Percentiles rank a stretch among this genome's conserved stretches.
Evolutionary conservation across 352 stramenopile genomes (phyloP).

Genomic region (Phytophthora capsici): DNA sequence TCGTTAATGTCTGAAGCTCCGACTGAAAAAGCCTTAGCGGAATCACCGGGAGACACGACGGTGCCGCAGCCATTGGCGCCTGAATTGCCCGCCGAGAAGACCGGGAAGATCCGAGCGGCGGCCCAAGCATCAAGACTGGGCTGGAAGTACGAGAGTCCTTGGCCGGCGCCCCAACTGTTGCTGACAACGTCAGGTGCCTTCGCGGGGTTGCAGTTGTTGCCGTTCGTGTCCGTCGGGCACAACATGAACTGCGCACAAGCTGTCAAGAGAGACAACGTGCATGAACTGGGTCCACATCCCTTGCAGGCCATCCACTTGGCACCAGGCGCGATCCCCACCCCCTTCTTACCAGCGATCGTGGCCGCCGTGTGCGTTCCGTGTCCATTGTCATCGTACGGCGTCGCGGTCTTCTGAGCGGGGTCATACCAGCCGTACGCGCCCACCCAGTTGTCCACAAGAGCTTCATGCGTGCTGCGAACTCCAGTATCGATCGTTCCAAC

Average conservation of each 20-base stretch:
- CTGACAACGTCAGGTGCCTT: constrained; percentile 61
- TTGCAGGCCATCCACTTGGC: constrained; percentile 63
- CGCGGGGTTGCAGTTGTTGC: constrained; percentile 50
- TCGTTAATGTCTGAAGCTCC: constrained; percentile 45
- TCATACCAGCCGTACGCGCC: constrained; percentile 56
- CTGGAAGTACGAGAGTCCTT: constrained; percentile 45
- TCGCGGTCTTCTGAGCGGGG: constrained; percentile 29
- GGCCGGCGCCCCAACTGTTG: constrained; percentile 58
- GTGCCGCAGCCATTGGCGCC: constrained; percentile 39
- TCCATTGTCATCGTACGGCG: constrained; percentile 50
- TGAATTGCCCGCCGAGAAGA: constrained; percentile 61
- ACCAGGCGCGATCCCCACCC: constrained; percentile 53
- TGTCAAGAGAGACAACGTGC: constrained; percentile 38
- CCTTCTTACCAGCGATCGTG: constrained; percentile 45
- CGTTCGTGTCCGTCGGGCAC: constrained; percentile 62
- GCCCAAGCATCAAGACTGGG: constrained; percentile 51
- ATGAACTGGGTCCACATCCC: constrained; percentile 35
- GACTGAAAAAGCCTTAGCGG: constrained; percentile 41
- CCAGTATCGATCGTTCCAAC: constrained; percentile 53
- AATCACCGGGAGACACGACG: constrained; percentile 47
- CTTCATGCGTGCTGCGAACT: constrained; percentile 43
- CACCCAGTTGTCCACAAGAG: constrained; percentile 40
- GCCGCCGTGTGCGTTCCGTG: constrained; percentile 63
- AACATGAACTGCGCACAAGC: constrained; percentile 61
- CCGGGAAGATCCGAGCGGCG: constrained; percentile 54